These are phyloP conservation scores for Rhododendron kiyosumense DNA, from an alignment of 148 eudicot species.

Conservation along the genomic window DNA sequence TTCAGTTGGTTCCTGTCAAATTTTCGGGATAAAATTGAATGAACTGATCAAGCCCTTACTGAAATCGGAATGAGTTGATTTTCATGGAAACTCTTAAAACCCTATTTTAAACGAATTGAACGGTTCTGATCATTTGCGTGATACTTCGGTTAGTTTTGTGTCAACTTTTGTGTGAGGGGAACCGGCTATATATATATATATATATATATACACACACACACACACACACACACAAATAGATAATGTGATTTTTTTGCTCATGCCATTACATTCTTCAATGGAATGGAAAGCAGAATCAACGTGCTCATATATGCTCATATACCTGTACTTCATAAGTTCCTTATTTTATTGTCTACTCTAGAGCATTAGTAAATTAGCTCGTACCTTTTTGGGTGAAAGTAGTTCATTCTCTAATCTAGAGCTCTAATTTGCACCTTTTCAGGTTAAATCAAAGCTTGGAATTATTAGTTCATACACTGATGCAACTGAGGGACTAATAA, in stretches of 20 bases:
- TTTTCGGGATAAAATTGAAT: too few species aligned
- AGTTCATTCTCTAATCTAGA: not conserved
- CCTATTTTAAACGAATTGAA: too few species aligned
- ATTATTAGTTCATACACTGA: conserved; percentile 79
- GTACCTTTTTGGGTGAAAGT: conserved; percentile 35
- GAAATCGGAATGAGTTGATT: too few species aligned
- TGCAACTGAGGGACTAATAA: conserved; percentile 73
- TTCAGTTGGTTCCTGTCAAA: too few species aligned
- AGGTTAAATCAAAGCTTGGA: conserved; percentile 84
- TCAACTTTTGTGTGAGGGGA: too few species aligned
- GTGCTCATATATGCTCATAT: not conserved
- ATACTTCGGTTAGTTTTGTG: too few species aligned
- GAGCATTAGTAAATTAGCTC: not conserved
- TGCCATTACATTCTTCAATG: not conserved
- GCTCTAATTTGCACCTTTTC: conserved; percentile 18
- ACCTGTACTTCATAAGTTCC: not conserved
- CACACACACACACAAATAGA: not conserved
- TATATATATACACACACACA: too few species aligned
- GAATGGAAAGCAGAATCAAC: not conserved
- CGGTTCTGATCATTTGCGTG: too few species aligned
- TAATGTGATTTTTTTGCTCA: not conserved
- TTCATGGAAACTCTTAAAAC: too few species aligned
- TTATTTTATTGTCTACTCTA: not conserved
- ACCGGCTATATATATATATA: too few species aligned
- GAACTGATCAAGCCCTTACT: too few species aligned